Conservation (phyloP, 1,139 yeast species). For the Blastobotrys arbuscula region DNA sequence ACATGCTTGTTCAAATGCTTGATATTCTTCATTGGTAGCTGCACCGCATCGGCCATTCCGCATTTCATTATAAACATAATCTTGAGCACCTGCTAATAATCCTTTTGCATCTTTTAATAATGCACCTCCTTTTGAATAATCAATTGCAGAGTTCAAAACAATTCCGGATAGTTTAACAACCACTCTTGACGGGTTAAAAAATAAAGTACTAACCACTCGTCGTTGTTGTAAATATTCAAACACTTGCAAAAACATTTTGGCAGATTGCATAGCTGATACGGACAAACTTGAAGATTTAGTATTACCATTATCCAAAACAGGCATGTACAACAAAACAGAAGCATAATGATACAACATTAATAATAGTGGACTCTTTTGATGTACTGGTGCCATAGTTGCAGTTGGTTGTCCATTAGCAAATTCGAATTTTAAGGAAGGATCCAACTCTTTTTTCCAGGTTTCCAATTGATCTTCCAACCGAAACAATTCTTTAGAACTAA, state of each 20-base stretch:
- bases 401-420: conserved; percentile 56
- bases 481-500: conserved; percentile 38
- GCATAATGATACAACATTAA: conserved; percentile 73
- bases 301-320: conserved; percentile 44
- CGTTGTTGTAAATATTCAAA: conserved; percentile 45
- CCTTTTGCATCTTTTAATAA: conserved; percentile 63
- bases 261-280: conserved; percentile 70
- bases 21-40: conserved; percentile 21
- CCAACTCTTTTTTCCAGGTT: conserved; percentile 71
- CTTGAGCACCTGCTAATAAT: conserved; percentile 24
- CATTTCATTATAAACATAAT: conserved; percentile 26
- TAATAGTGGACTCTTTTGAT: conserved; percentile 53
- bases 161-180: conserved; percentile 62
- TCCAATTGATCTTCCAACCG: conserved; percentile 64
- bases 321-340: conserved; percentile 71
- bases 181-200: conserved; percentile 64
- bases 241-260: conserved; percentile 59
- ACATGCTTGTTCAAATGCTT: conserved; percentile 25
- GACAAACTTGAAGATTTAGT: conserved; percentile 46
- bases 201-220: conserved; percentile 48
- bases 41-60: conserved; percentile 27
- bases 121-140: conserved; percentile 80
- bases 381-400: conserved; percentile 34
- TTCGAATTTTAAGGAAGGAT: conserved; percentile 56
- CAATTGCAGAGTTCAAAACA: conserved; percentile 75